Base-by-base conservation (phyloP, 768 basidiomycete species). In the Leccinum barrowsii region DNA sequence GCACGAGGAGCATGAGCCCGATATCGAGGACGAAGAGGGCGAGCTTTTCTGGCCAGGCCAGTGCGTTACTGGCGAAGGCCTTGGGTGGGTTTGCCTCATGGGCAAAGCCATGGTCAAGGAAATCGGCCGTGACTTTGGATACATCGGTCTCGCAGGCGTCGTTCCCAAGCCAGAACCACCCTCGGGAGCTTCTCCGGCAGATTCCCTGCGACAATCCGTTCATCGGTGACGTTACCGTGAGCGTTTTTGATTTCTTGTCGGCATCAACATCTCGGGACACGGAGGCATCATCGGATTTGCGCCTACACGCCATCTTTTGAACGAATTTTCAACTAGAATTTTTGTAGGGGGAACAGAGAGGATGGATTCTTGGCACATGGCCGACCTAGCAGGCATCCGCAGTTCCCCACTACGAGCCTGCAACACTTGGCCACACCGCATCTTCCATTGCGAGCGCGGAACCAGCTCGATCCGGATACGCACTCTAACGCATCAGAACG, bases 61-160 rank as follows among this genome's bases (percentile, higher is more conserved):
- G 65, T 78, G 82, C 35, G 76, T 85, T 58, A 87, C 81, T 30
- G 89, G 88, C 46, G 87, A 90, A 70, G 90, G 90, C 51, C 78
- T 92, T 30, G 90, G 86, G 21, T 92, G 90, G 90, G 84, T 91
- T n/a, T 92, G 90, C 70, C 77, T 88, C 28, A 86, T 92, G 84
- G 90, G 89, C 64, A 89, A 87, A 68, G 86, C 89, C 42, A 92
- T 92, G 90, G 83, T 92, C 67, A 84, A 82, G 64, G 90, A 92
- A 67, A 87, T 89, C 65, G 89, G 89, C 61, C 85, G 84, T 66
- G 79, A 84, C 34, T 85, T 86, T 72, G 87, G 86, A 11, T 92
- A 92, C 74, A 77, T 75, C 57, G 88, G 90, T 30, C 71, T 89
- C 17, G 81, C 84, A 19, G 89, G 89, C 17, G 83, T 86, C n/a